These are phyloP conservation scores for Carallia pectinifolia DNA, from an alignment of 345 rosid genomes.

Conservation along the genomic window DNA sequence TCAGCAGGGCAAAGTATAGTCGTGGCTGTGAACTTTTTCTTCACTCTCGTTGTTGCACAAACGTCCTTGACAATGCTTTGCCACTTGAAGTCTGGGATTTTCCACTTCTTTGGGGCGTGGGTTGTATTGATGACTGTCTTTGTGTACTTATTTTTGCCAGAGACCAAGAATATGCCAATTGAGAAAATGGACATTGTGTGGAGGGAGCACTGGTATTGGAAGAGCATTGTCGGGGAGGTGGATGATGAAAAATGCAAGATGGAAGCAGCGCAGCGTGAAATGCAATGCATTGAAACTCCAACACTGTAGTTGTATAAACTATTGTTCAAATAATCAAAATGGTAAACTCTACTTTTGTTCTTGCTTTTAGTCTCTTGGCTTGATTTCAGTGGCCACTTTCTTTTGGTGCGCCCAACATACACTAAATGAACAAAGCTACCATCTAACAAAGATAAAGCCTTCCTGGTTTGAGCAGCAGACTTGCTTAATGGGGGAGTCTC, in stretches of 20 bases:
- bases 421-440: no score
- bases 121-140: constrained; percentile 52
- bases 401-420: no score
- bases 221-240: constrained; percentile 32
- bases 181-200: constrained; percentile 60
- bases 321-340: no score
- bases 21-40: constrained; percentile 53
- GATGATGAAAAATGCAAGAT: constrained; percentile 18
- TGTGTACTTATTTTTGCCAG: constrained; percentile 49
- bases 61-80: constrained; percentile 57
- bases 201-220: constrained; percentile 57
- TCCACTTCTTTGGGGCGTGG: constrained; percentile 60
- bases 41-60: constrained; percentile 57
- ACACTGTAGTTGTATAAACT: no score
- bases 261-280: constrained; percentile 13
- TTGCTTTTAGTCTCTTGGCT: no score
- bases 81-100: constrained; percentile 55
- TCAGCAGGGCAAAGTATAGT: constrained; percentile 57
- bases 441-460: no score
- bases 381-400: no score
- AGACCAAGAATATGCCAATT: constrained; percentile 59
- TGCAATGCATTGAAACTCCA: no score
- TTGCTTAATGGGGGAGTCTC: no score
- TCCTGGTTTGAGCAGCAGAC: no score
- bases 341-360: no score